Percentiles rank a stretch among this genome's conserved stretches.
Conservation (phyloP, 805 yeast genomes). For the Isabelozyma gotoi region DNA sequence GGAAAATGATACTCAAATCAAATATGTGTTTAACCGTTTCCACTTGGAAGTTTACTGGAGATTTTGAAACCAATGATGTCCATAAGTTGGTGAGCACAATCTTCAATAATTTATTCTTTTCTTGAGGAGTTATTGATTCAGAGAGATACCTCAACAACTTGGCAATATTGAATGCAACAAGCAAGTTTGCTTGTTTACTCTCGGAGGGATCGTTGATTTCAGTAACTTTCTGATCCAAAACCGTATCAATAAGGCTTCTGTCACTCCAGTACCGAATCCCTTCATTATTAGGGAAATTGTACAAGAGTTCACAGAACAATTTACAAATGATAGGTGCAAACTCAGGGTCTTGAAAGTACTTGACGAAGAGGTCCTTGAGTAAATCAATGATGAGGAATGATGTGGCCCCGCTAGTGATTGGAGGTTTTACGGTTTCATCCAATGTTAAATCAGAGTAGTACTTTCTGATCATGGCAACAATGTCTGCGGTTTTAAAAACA, state of each 20-base stretch:
- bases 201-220: slow-evolving; percentile 3
- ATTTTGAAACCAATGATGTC: slow-evolving; percentile 48
- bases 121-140: slow-evolving; percentile 23
- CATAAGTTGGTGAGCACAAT: slow-evolving; percentile 50
- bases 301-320: slow-evolving; percentile 18
- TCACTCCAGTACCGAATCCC: slow-evolving; percentile 4
- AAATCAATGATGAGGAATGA: slow-evolving; percentile 16
- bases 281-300: slow-evolving; percentile 15
- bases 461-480: not conserved
- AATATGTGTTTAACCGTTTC: slow-evolving; percentile 69
- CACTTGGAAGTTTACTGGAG: slow-evolving; percentile 58
- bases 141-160: slow-evolving; percentile 38
- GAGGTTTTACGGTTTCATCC: slow-evolving; percentile 7
- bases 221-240: slow-evolving; percentile 13
- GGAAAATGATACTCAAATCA: slow-evolving; percentile 54
- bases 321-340: slow-evolving; percentile 18
- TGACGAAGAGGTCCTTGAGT: slow-evolving; percentile 16
- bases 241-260: slow-evolving; percentile 9
- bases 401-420: slow-evolving; percentile 13
- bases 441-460: slow-evolving; percentile 5
- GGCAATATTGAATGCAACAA: slow-evolving; percentile 44
- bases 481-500: not conserved
- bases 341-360: slow-evolving; percentile 10
- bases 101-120: slow-evolving; percentile 40
- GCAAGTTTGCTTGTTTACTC: slow-evolving; percentile 11